phyloP scores from a whole-genome alignment of 2,329 filamentous ascomycete genomes.

The Furcasterigmium furcatum region DNA sequence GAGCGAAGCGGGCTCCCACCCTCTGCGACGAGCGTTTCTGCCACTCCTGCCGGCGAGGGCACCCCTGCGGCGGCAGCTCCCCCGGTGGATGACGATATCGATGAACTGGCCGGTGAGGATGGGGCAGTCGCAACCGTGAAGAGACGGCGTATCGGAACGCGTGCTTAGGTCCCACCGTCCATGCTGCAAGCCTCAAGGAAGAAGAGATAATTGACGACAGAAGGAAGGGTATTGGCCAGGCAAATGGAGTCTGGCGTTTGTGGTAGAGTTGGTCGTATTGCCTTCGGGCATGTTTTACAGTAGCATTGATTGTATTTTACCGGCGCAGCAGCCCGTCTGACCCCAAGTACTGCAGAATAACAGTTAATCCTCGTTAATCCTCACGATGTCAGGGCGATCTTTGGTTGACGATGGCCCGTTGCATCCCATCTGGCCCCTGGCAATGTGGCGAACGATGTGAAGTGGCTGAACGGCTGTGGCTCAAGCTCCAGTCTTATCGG shows the following conservation, averaged over 20 bases:
- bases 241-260: neutral
- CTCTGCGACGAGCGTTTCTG: constrained; percentile 28
- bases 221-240: neutral
- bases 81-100: constrained; percentile 41
- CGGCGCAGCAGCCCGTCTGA: too few species aligned
- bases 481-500: neutral
- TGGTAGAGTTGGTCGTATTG: neutral
- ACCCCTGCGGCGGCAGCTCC: constrained; percentile 17
- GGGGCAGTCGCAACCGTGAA: constrained; percentile 27
- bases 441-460: neutral
- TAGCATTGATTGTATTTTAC: too few species aligned
- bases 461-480: neutral
- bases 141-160: constrained; percentile 29
- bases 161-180: constrained; percentile 21
- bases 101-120: constrained; percentile 41
- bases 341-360: too few species aligned
- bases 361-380: too few species aligned
- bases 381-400: neutral
- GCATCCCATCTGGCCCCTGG: neutral
- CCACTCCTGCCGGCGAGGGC: constrained; percentile 36
- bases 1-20: constrained; percentile 38
- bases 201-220: too few species aligned
- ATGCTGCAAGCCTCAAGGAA: constrained; percentile 1
- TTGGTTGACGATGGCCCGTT: neutral
- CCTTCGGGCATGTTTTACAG: neutral